Base-by-base conservation (phyloP, 495 filamentous ascomycete genomes). In the Daldinia vernicosa region DNA sequence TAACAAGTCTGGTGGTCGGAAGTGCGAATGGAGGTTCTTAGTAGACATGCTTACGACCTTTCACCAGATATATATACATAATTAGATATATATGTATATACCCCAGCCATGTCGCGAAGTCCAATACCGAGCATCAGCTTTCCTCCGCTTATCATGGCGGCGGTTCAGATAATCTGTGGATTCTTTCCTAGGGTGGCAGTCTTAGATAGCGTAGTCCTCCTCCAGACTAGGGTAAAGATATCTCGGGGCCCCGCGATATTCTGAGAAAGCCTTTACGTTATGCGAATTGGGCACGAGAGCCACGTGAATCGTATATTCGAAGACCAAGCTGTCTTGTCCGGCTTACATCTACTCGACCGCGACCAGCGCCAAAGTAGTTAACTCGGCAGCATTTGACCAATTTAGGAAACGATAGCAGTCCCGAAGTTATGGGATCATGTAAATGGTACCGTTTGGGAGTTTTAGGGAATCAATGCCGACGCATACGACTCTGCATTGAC, bases 351-450 rank as follows among this genome's bases (percentile, higher is more conserved):
- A 61, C 50, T 53, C 27, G 19, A 37, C 39, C 14, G 0, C 47
- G 43, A 30, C 27, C 22, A 50, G 14, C 17, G 19, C 28, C 60
- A 60, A 27, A 55, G 9, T 45, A 19, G 56, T 28, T 39, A 22
- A 22, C 28, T 67, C 24, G 11, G 12, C 11, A 24, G 45, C 24
- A 50, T 67, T 57, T 47, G 56, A 27, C 63, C 63, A 22, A 59
- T 35, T 58, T 64, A 27, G 64, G 69, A 63, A 72, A 67, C 55
- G 45, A 67, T 72, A 72, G 58, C 54, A 67, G 69, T 67, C 64
- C 60, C 63, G 50, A 63, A 26, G 6, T 15, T 11, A 37, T 63
- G 66, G 58, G 37, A 57, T 22, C 19, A 26, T 1, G 17, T 17
- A 32, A 53, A 9, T 22, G 32, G n/a, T 26, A 45, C 35, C 24